These are phyloP conservation scores for Chamaecrista fasciculata DNA, from an alignment of 306 rosid genomes.

Conservation along the genomic window DNA sequence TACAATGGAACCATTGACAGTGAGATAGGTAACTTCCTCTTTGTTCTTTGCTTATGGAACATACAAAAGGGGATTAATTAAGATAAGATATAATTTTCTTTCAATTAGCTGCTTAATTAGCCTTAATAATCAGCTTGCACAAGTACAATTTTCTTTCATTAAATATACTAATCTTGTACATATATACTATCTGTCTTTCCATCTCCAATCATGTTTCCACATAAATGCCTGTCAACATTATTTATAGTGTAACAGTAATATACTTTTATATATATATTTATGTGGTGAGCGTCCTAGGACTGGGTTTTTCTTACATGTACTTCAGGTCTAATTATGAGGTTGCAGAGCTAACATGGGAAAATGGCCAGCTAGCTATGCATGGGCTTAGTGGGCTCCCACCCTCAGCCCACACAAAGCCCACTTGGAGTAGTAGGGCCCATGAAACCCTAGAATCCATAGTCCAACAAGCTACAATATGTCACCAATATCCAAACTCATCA, in stretches of 20 bases:
- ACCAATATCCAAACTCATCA: constrained; percentile 31
- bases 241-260: not conserved
- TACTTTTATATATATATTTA: not conserved
- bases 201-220: not conserved
- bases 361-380: constrained; percentile 51
- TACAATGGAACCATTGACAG: not conserved
- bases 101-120: not conserved
- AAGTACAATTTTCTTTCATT: too few relatives aligned
- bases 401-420: constrained; percentile 40
- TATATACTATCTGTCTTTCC: not conserved
- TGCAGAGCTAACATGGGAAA: constrained; percentile 57
- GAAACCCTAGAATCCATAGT: constrained; percentile 67
- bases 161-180: not conserved
- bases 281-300: constrained; percentile 11
- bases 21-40: too few relatives aligned
- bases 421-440: constrained; percentile 40
- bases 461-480: constrained; percentile 56
- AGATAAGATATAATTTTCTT: too few relatives aligned
- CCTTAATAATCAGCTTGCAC: too few relatives aligned
- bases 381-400: constrained; percentile 45
- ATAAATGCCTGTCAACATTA: constrained; percentile 13
- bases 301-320: not conserved
- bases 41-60: too few relatives aligned
- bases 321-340: constrained; percentile 48
- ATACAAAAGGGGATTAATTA: too few relatives aligned